phyloP scores from a whole-genome alignment of 73 alveolate genomes.

The Paramecium octaurelia region DNA sequence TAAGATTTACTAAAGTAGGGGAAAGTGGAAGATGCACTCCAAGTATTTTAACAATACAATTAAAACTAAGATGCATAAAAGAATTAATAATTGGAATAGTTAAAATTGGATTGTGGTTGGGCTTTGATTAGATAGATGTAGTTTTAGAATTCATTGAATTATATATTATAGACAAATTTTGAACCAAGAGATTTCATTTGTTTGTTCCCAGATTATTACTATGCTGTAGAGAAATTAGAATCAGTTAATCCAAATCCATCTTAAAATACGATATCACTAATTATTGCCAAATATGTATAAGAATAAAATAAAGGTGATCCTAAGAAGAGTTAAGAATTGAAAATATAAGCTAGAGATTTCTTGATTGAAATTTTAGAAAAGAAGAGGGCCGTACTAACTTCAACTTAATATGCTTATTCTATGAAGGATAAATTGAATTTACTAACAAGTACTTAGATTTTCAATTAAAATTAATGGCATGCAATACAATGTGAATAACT shows the following conservation, averaged over 20 bases:
- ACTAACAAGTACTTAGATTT: neutral
- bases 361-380: conserved; percentile 31
- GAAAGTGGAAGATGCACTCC: neutral
- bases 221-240: conserved; percentile 28
- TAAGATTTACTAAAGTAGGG: conserved; percentile 19
- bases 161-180: neutral
- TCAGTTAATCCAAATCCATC: conserved; percentile 33
- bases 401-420: conserved; percentile 17
- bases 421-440: conserved; percentile 36
- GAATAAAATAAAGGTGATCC: neutral
- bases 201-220: conserved; percentile 20
- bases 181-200: conserved; percentile 52
- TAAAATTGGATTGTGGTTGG: conserved; percentile 53
- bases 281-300: neutral
- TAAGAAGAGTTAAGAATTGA: neutral
- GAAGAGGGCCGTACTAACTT: neutral
- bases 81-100: conserved; percentile 2
- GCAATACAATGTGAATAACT: conserved; percentile 42
- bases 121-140: conserved; percentile 17
- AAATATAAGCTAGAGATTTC: neutral
- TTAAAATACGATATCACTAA: neutral
- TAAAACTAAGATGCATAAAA: neutral
- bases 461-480: conserved; percentile 32
- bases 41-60: neutral
- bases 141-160: neutral